phyloP scores from a whole-genome alignment of 2,329 filamentous ascomycete species.

The Lecanicillium sp. region DNA sequence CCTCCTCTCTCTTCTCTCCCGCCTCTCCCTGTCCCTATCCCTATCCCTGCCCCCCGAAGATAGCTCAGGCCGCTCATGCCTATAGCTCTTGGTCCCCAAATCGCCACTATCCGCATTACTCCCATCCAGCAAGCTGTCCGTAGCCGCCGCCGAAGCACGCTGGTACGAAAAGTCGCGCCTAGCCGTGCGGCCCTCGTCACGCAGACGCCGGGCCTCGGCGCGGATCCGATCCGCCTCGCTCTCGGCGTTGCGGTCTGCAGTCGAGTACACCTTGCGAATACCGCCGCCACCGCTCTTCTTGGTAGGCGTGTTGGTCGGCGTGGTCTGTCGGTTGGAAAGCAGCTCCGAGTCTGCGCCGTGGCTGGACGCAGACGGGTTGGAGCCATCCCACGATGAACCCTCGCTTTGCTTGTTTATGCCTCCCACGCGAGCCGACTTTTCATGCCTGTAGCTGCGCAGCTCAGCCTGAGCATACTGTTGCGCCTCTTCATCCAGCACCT shows the following conservation, averaged over 20 bases:
- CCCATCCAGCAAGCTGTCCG: conserved; percentile 19
- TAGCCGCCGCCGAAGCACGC: conserved; percentile 29
- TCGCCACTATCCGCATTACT: conserved; percentile 31
- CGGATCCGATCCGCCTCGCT: conserved; percentile 47
- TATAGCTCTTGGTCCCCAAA: conserved; percentile 49
- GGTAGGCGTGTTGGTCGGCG: conserved; percentile 44
- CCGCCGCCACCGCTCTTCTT: conserved; percentile 31
- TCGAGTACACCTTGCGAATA: conserved; percentile 56
- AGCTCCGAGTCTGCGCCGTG: conserved; percentile 52
- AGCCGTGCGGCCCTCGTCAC: conserved; percentile 39
- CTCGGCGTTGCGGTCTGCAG: conserved; percentile 42
- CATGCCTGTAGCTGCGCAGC: conserved; percentile 75
- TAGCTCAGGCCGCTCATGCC: conserved; percentile 46
- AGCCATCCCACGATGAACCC: conserved; percentile 70
- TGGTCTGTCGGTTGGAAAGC: conserved; percentile 47
- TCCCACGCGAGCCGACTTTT: conserved; percentile 78
- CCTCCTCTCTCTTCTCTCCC: conserved; percentile 25
- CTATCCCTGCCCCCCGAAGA: conserved; percentile 24
- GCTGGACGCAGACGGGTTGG: conserved; percentile 58
- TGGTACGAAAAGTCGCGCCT: conserved; percentile 48
- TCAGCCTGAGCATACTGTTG: conserved; percentile 59
- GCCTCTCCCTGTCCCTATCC: conserved; percentile 15
- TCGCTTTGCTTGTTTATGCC: conserved; percentile 80
- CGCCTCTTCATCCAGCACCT: conserved; percentile 51
- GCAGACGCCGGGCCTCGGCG: conserved; percentile 46